A percentile compares a stretch with the other conserved stretches of the same genome.
Conservation (phyloP, 2,329 filamentous ascomycete genomes). For the Xylariaceae sp. region DNA sequence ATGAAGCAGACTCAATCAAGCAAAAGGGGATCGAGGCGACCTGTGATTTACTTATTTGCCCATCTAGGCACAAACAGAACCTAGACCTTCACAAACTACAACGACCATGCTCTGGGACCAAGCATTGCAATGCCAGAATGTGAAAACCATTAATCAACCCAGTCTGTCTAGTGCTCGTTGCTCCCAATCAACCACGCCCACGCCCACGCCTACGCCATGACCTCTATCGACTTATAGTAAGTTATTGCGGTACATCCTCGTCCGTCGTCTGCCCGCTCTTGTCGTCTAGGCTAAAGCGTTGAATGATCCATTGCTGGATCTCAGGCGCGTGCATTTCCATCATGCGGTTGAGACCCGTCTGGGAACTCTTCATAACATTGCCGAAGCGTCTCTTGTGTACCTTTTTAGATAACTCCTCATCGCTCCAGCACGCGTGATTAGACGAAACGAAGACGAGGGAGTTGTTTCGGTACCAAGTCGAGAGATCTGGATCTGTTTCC, state of each 20-base stretch:
- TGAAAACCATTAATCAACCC: not conserved
- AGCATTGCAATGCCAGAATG: no score
- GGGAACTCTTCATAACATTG: constrained; percentile 48
- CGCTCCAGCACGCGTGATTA: constrained; percentile 70
- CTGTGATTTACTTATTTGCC: no score
- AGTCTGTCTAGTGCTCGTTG: constrained; percentile 2
- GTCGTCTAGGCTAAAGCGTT: constrained; percentile 2
- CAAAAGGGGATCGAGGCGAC: no score
- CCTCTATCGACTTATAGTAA: not conserved
- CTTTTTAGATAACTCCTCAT: constrained; percentile 54
- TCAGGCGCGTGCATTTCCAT: constrained; percentile 51
- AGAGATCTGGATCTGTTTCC: constrained; percentile 67
- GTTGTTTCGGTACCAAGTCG: constrained; percentile 77
- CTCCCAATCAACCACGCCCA: no score
- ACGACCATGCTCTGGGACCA: not conserved
- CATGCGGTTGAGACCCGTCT: constrained; percentile 49
- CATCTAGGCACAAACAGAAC: no score
- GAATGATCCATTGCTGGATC: constrained; percentile 47
- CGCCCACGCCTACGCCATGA: not conserved
- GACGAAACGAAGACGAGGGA: constrained; percentile 73
- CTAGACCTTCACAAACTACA: no score
- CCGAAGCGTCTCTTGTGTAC: constrained; percentile 58
- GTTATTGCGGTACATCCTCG: constrained; percentile 7
- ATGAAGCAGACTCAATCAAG: no score
- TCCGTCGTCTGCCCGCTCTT: constrained; percentile 14